Conservation (phyloP, 1,139 yeast genomes). For the Citeromyces hawaiiensis region DNA sequence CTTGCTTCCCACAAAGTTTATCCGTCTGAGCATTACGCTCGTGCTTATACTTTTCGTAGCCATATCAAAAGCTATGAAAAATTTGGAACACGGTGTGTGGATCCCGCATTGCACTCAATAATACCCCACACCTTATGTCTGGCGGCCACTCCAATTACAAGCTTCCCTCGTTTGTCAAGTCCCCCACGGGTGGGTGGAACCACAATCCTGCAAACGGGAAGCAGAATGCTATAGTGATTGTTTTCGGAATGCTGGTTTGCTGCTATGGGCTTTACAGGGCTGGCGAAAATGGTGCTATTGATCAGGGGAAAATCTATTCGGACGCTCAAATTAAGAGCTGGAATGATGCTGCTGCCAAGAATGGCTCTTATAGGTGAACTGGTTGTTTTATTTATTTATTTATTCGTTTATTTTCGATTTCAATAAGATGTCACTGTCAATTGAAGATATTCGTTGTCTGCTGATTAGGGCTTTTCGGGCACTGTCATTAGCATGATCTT, state of each 20-base stretch:
- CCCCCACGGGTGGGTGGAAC: conserved; percentile 21
- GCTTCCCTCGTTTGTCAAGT: conserved; percentile 7
- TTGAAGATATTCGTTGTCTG: too few relatives aligned
- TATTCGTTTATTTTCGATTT: not conserved
- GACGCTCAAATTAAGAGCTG: conserved; percentile 15
- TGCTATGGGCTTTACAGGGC: conserved; percentile 12
- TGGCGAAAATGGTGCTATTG: conserved; percentile 13
- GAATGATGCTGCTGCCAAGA: conserved; percentile 19
- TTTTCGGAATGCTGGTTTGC: conserved; percentile 11
- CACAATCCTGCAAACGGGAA: conserved; percentile 18
- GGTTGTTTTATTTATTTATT: not conserved
- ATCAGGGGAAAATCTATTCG: conserved; percentile 14
- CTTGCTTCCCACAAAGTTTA: not conserved
- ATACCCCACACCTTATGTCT: not conserved
- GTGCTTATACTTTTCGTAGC: not conserved
- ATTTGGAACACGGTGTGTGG: not conserved
- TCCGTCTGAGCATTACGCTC: not conserved
- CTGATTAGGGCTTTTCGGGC: too few relatives aligned
- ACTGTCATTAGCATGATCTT: too few relatives aligned
- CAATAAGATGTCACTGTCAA: too few relatives aligned
- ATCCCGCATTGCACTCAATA: not conserved
- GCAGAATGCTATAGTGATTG: conserved; percentile 15
- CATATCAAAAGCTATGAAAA: not conserved
- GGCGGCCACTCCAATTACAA: conserved; percentile 2
- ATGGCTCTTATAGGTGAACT: conserved; percentile 19